phyloP scores from a whole-genome alignment of 768 basidiomycete genomes.

The Boletus sensibilis region DNA sequence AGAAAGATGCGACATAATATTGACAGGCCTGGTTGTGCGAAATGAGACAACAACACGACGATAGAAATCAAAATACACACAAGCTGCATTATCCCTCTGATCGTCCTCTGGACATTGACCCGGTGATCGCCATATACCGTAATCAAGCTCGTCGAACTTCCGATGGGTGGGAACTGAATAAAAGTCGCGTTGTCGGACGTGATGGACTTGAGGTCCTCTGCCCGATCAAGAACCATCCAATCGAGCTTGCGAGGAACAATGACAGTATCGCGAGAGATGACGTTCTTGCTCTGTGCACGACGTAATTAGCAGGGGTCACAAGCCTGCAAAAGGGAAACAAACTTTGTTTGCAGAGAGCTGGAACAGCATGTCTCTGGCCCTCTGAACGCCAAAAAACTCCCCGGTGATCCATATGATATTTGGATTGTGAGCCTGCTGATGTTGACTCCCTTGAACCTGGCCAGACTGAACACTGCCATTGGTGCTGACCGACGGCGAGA shows the following conservation, averaged over 20 bases:
- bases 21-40: conserved; percentile 69
- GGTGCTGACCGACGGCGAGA: conserved; percentile 36
- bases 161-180: conserved; percentile 90
- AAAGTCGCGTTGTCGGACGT: conserved; percentile 98
- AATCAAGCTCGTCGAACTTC: conserved; percentile 89
- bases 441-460: conserved; percentile 21
- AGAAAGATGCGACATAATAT: conserved; percentile 96
- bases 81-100: conserved; percentile 91
- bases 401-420: conserved; percentile 96
- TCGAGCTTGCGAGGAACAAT: conserved; percentile 96
- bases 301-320: background rate
- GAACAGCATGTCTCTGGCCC: conserved; percentile 93
- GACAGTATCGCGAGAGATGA: conserved; percentile 90
- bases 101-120: conserved; percentile 92
- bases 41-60: conserved; percentile 23
- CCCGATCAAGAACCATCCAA: conserved; percentile 97
- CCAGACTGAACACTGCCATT: conserved; percentile 35
- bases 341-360: conserved; percentile 88
- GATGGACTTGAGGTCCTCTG: conserved; percentile 86
- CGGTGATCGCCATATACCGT: conserved; percentile 92
- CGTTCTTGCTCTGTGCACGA: conserved; percentile 67
- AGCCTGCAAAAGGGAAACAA: background rate
- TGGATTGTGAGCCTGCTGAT: conserved; percentile 49
- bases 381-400: conserved; percentile 93
- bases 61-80: conserved; percentile 48